Evolutionary conservation across 2,329 filamentous ascomycete genomes (phyloP).

Genomic region (Neofusicoccum cordaticola): DNA sequence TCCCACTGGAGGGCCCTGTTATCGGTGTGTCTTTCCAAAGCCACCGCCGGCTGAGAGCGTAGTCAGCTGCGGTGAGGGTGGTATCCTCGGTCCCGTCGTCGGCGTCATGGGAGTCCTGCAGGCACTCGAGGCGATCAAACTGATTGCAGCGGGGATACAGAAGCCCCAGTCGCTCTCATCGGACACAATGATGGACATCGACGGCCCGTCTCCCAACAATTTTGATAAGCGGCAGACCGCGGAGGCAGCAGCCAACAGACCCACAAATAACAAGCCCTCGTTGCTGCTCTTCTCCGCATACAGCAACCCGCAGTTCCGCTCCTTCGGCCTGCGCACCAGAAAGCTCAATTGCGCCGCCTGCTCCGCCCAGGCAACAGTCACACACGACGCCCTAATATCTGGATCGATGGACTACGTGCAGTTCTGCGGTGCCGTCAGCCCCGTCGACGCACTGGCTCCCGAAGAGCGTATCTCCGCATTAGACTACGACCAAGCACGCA

Average conservation of each 20-base stretch:
- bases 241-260: slow-evolving; percentile 26
- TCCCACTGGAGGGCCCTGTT: slow-evolving; percentile 71
- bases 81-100: slow-evolving; percentile 87
- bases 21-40: slow-evolving; percentile 86
- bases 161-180: neutral
- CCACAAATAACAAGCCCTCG: slow-evolving; percentile 30
- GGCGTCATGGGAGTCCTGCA: slow-evolving; percentile 91
- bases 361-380: slow-evolving; percentile 61
- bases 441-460: slow-evolving; percentile 56
- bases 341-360: slow-evolving; percentile 75
- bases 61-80: slow-evolving; percentile 85
- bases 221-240: slow-evolving; percentile 24
- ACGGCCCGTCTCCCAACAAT: slow-evolving; percentile 19
- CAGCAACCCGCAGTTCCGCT: slow-evolving; percentile 62
- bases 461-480: slow-evolving; percentile 66
- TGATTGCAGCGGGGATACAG: slow-evolving; percentile 55
- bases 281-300: slow-evolving; percentile 57
- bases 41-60: slow-evolving; percentile 83
- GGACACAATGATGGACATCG: slow-evolving; percentile 9
- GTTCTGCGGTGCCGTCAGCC: slow-evolving; percentile 70
- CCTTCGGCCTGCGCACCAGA: slow-evolving; percentile 68
- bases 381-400: slow-evolving; percentile 58
- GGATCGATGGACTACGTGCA: slow-evolving; percentile 77
- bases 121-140: slow-evolving; percentile 81
- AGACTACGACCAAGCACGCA: slow-evolving; percentile 40